A percentile compares a stretch with the other conserved stretches of the same genome.
These are phyloP conservation scores for Annulohypoxylon bovei DNA, from an alignment of 495 filamentous ascomycete genomes.

Conservation along the genomic window DNA sequence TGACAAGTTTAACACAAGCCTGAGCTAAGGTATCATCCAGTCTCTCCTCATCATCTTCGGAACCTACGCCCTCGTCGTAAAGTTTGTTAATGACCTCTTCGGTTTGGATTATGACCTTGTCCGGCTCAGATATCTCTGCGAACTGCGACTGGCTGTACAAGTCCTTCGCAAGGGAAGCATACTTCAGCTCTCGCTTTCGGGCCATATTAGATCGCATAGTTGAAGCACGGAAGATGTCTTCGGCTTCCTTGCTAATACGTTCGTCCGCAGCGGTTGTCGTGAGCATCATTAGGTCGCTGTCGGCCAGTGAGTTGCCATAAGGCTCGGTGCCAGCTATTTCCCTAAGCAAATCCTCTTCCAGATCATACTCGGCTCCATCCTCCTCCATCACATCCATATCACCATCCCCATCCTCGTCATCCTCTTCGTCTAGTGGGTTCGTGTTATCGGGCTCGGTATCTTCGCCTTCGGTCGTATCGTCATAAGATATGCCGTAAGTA, in stretches of 20 bases:
- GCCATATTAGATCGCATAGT: conserved; percentile 48
- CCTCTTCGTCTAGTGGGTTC: conserved; percentile 39
- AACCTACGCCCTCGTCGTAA: conserved; percentile 66
- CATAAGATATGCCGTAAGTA: conserved; percentile 42
- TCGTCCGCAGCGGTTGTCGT: conserved; percentile 59
- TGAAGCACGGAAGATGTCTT: conserved; percentile 57
- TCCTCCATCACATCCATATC: conserved; percentile 53
- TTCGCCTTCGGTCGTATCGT: conserved; percentile 46
- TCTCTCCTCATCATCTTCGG: conserved; percentile 62
- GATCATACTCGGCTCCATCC: conserved; percentile 42
- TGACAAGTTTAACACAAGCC: conserved; percentile 62
- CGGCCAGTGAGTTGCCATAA: conserved; percentile 36
- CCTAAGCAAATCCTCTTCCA: conserved; percentile 38
- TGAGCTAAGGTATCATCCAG: conserved; percentile 65
- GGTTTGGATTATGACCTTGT: conserved; percentile 66
- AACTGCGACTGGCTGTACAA: conserved; percentile 57
- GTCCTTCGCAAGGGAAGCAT: conserved; percentile 61
- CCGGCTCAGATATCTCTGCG: conserved; percentile 58
- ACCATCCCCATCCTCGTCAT: conserved; percentile 47
- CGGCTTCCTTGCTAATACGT: conserved; percentile 55
- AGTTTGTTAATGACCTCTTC: conserved; percentile 61
- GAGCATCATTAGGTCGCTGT: conserved; percentile 56
- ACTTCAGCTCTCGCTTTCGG: conserved; percentile 53
- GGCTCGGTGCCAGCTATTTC: conserved; percentile 40
- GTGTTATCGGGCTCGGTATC: conserved; percentile 40